phyloP scores from a whole-genome alignment of 805 yeast species.

The Spathaspora sp. region DNA sequence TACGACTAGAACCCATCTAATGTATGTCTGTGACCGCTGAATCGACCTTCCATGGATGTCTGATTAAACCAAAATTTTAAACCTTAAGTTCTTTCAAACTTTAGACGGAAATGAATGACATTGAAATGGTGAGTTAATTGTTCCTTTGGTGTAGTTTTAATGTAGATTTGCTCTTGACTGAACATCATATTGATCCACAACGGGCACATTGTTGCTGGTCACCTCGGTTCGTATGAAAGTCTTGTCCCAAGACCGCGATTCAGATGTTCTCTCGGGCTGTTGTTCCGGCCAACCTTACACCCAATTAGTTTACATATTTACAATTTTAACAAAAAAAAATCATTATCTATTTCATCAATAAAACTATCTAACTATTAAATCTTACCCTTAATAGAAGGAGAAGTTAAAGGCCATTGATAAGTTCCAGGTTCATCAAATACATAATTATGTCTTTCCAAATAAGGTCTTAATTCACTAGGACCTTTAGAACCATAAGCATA shows the following conservation, averaged over 20 bases:
- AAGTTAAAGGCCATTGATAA: conserved; percentile 91
- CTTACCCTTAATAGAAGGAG: conserved; percentile 35
- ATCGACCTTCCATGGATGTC: conserved; percentile 89
- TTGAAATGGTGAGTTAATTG: not conserved
- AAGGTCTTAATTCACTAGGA: conserved; percentile 62
- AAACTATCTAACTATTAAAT: conserved; percentile 12
- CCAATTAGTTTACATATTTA: not conserved
- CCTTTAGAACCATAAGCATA: conserved; percentile 94
- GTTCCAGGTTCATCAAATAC: conserved; percentile 56
- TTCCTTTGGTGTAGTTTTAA: not conserved
- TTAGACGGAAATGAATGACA: not conserved
- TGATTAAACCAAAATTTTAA: conserved; percentile 39
- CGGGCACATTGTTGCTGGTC: not conserved
- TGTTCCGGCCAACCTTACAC: too few relatives aligned
- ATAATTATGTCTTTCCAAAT: conserved; percentile 69
- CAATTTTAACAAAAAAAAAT: not conserved
- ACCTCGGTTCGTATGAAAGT: too few relatives aligned
- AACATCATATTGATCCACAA: not conserved
- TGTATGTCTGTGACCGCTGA: conserved; percentile 82
- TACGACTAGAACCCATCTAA: conserved; percentile 72
- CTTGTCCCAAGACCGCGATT: too few relatives aligned
- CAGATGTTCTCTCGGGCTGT: too few relatives aligned
- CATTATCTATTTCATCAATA: not conserved
- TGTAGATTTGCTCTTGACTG: not conserved
- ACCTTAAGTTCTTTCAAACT: not conserved